A percentile compares a stretch with the other conserved stretches of the same genome.
These are phyloP conservation scores for Crithidia brevicula DNA, from an alignment of 208 protist species.

Conservation along the genomic window DNA sequence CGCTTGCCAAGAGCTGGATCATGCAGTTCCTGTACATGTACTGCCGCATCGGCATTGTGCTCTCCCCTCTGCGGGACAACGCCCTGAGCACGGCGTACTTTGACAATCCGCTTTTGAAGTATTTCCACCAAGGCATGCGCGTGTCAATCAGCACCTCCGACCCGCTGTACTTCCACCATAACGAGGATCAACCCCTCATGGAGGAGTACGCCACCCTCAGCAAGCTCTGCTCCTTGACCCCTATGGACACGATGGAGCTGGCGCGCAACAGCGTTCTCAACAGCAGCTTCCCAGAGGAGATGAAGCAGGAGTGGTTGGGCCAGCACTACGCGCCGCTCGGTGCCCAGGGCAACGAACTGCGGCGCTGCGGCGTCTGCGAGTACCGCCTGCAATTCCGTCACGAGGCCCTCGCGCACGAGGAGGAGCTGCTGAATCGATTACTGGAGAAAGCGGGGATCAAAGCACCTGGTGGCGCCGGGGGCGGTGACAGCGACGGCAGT, in stretches of 20 bases:
- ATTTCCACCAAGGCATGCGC: constrained; percentile 95
- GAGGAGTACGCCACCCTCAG: constrained; percentile 92
- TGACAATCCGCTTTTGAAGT: constrained; percentile 94
- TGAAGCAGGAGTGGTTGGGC: constrained; percentile 82
- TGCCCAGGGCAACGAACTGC: constrained; percentile 65
- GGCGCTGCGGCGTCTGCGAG: constrained; percentile 68
- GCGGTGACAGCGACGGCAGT: constrained; percentile 9
- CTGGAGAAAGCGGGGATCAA: constrained; percentile 65
- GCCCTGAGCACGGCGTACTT: constrained; percentile 95
- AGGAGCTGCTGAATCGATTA: constrained; percentile 77
- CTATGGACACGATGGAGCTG: constrained; percentile 85
- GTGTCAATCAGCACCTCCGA: constrained; percentile 98
- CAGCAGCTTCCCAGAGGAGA: constrained; percentile 78
- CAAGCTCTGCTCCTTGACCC: constrained; percentile 79
- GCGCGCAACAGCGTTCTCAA: constrained; percentile 92
- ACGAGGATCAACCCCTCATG: constrained; percentile 69
- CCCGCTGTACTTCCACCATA: constrained; percentile 94
- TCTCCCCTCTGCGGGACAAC: constrained; percentile 98
- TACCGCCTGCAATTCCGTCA: constrained; percentile 87
- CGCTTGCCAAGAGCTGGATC: constrained; percentile 93
- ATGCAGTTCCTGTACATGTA: constrained; percentile 99
- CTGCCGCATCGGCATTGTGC: constrained; percentile 96
- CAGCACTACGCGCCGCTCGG: constrained; percentile 49
- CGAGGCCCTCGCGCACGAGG: constrained; percentile 80
- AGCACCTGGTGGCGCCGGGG: constrained; percentile 20